Conservation (phyloP, 2,329 filamentous ascomycete genomes). For the Colletotrichum sp. region DNA sequence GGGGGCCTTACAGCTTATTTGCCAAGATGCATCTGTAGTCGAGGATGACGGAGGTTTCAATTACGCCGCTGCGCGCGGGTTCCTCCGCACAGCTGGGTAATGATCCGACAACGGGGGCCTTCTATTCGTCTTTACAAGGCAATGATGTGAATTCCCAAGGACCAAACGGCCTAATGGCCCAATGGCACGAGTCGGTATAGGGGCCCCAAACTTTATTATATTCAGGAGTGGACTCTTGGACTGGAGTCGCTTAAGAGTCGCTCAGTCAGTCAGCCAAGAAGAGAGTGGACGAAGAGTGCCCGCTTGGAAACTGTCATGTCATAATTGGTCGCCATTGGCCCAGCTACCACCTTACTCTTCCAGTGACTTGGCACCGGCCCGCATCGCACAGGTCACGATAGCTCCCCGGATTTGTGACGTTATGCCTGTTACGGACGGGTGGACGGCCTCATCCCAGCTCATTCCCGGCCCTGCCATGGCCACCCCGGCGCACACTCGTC, state of each 20-base stretch:
- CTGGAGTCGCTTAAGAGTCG: neutral
- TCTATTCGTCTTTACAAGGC: neutral
- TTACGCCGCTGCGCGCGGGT: slow-evolving; percentile 7
- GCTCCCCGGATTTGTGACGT: slow-evolving; percentile 6
- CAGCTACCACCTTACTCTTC: slow-evolving; percentile 13
- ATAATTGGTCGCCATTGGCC: neutral
- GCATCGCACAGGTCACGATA: neutral
- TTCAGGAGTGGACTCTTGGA: neutral
- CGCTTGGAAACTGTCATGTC: neutral
- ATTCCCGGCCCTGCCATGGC: neutral
- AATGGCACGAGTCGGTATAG: neutral
- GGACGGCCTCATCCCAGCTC: neutral
- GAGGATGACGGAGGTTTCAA: slow-evolving; percentile 8
- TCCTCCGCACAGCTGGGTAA: neutral
- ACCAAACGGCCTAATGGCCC: neutral
- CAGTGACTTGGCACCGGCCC: slow-evolving; percentile 6
- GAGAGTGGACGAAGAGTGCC: neutral
- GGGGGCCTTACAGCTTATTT: neutral
- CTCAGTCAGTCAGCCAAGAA: neutral
- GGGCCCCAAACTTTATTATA: slow-evolving; percentile 2
- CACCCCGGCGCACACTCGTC: neutral
- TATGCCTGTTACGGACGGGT: neutral
- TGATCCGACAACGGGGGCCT: neutral
- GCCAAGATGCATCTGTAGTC: neutral
- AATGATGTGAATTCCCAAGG: neutral